Conservation (phyloP, 345 rosid genomes). For the Dovyalis caffra region DNA sequence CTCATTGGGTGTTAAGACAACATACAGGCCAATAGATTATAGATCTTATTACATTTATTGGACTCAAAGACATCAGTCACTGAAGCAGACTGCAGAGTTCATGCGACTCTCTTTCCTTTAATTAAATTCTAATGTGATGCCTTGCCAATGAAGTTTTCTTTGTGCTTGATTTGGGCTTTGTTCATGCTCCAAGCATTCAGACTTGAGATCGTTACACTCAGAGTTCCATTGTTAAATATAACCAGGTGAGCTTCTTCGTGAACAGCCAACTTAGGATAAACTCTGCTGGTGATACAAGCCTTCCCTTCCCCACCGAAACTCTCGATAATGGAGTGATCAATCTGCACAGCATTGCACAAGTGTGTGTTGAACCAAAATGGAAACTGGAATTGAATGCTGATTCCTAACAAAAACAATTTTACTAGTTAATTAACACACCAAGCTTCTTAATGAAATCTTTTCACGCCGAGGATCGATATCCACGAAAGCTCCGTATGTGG, state of each 20-base stretch:
- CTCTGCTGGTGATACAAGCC: constrained; percentile 31
- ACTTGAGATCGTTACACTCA: constrained; percentile 31
- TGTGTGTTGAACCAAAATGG: too few species aligned
- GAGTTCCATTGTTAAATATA: constrained; percentile 42
- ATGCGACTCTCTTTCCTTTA: too few species aligned
- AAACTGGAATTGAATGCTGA: too few species aligned
- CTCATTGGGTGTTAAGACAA: too few species aligned
- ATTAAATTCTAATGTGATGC: too few species aligned
- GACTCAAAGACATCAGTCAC: too few species aligned
- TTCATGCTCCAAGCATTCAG: constrained; percentile 69
- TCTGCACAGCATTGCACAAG: constrained; percentile 17
- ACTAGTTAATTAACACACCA: constrained; percentile 15
- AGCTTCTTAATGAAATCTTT: constrained; percentile 39
- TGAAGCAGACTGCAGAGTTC: too few species aligned
- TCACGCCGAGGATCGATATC: constrained; percentile 40
- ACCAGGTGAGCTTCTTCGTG: constrained; percentile 17
- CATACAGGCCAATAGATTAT: too few species aligned
- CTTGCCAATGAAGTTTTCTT: too few species aligned
- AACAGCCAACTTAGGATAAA: constrained; percentile 31
- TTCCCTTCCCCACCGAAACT: constrained; percentile 37
- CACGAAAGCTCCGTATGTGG: constrained; percentile 53
- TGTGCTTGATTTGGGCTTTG: constrained; percentile 31
- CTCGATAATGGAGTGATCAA: constrained; percentile 41
- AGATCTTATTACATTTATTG: too few species aligned
- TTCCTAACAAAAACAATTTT: background rate